Evolutionary conservation across 129 eudicot genomes (phyloP).

Genomic region (Ambrosia trifida): DNA sequence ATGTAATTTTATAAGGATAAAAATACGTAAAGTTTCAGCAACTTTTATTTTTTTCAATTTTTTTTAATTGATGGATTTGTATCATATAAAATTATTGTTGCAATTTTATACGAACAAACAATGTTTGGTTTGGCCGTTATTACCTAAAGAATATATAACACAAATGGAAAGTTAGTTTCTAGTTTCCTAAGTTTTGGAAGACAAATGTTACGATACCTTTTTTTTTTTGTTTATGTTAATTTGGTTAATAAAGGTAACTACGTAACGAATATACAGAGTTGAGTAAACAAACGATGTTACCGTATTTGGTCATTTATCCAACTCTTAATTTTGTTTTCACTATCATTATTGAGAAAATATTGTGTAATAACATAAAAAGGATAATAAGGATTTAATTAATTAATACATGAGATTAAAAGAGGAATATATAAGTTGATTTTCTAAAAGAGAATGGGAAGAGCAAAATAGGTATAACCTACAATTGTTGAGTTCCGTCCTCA

Average conservation of each 20-base stretch:
- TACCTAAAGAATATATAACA: not conserved
- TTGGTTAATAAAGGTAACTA: constrained; percentile 15
- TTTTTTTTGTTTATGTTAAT: constrained; percentile 19
- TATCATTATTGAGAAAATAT: not conserved
- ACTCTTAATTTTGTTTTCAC: not conserved
- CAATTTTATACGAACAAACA: not conserved
- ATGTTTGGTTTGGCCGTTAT: constrained; percentile 1
- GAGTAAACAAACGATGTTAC: constrained; percentile 5
- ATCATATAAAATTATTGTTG: not conserved
- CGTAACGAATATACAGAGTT: not conserved
- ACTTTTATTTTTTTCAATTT: not conserved
- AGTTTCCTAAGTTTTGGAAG: constrained; percentile 24
- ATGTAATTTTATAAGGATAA: not conserved
- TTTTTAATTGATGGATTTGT: not conserved
- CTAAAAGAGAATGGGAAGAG: too few species aligned
- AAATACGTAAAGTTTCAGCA: not conserved
- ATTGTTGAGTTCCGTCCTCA: too few species aligned
- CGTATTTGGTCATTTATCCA: not conserved
- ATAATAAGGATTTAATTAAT: too few species aligned
- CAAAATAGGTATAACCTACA: too few species aligned
- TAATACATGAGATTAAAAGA: too few species aligned
- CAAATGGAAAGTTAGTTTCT: constrained; percentile 23
- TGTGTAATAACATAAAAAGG: not conserved
- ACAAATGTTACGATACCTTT: constrained; percentile 8
- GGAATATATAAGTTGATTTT: too few species aligned